Conservation (phyloP, 2,329 filamentous ascomycete species). For the Sclerotinia borealis region DNA sequence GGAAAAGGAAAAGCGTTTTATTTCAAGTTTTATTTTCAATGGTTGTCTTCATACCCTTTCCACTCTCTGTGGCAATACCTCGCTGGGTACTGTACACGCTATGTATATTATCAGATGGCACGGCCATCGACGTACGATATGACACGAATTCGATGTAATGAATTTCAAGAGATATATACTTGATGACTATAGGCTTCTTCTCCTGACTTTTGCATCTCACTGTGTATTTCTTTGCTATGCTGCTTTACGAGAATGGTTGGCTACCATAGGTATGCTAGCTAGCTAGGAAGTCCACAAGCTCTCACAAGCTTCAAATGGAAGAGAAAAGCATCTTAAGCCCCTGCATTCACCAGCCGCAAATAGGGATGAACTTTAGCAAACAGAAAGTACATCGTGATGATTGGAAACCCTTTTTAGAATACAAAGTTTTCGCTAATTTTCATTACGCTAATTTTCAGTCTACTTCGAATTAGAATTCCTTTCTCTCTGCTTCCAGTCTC, state of each 20-base stretch:
- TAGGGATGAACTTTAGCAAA: background rate
- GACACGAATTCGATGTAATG: constrained; percentile 2
- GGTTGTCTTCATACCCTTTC: constrained; percentile 22
- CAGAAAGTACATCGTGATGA: background rate
- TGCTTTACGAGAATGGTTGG: too few relatives aligned
- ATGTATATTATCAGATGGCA: constrained; percentile 9
- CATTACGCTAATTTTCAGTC: background rate
- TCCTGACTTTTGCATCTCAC: too few relatives aligned
- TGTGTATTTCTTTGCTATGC: too few relatives aligned
- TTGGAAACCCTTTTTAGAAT: background rate
- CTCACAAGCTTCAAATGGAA: background rate
- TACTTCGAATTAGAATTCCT: background rate
- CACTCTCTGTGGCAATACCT: background rate
- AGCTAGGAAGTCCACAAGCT: background rate
- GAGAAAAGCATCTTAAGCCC: background rate
- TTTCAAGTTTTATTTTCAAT: constrained; percentile 16
- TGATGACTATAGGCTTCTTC: constrained; percentile 4
- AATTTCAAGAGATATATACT: constrained; percentile 11
- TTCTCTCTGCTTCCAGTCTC: background rate
- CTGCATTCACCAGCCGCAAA: background rate
- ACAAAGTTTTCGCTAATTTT: background rate
- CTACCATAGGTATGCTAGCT: background rate
- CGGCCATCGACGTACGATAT: background rate
- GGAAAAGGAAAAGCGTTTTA: background rate
- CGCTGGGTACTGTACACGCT: background rate